Conservation (phyloP, 1,284 basidiomycete species). For the Cystobasidium sp. region DNA sequence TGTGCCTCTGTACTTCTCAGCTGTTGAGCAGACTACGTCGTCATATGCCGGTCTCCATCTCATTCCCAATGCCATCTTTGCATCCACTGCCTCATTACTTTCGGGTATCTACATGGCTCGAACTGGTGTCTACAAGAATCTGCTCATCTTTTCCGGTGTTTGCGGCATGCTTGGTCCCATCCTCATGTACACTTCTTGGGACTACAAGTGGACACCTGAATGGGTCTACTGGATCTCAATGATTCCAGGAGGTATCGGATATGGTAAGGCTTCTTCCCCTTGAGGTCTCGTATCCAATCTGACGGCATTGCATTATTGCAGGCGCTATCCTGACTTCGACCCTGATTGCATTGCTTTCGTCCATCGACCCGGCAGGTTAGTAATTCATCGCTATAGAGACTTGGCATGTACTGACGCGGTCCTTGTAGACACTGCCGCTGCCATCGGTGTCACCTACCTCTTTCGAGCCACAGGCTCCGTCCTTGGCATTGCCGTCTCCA, state of each 20-base stretch:
- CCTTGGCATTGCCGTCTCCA: constrained; percentile 57
- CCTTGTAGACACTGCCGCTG: constrained; percentile 23
- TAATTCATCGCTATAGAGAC: not conserved
- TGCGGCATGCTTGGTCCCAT: constrained; percentile 56
- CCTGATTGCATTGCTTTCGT: constrained; percentile 22
- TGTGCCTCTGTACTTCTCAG: constrained; percentile 52
- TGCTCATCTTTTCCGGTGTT: constrained; percentile 55
- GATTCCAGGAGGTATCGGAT: constrained; percentile 53
- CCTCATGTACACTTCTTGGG: constrained; percentile 57
- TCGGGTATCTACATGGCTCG: constrained; percentile 58
- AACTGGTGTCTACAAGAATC: constrained; percentile 56
- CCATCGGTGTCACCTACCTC: constrained; percentile 53
- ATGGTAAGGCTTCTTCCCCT: constrained; percentile 54
- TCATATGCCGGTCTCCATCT: constrained; percentile 57
- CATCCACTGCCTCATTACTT: constrained; percentile 57
- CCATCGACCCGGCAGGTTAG: constrained; percentile 29
- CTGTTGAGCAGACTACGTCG: constrained; percentile 56
- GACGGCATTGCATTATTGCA: not conserved
- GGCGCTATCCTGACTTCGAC: constrained; percentile 29
- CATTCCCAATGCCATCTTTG: constrained; percentile 56
- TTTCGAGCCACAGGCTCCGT: constrained; percentile 58
- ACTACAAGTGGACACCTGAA: constrained; percentile 53
- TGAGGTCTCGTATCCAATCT: not conserved
- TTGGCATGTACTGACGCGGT: not conserved
- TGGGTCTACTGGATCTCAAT: constrained; percentile 53